These are phyloP conservation scores for Phialemoniopsis sp. DNA, from an alignment of 2,329 filamentous ascomycete genomes.

Conservation along the genomic window DNA sequence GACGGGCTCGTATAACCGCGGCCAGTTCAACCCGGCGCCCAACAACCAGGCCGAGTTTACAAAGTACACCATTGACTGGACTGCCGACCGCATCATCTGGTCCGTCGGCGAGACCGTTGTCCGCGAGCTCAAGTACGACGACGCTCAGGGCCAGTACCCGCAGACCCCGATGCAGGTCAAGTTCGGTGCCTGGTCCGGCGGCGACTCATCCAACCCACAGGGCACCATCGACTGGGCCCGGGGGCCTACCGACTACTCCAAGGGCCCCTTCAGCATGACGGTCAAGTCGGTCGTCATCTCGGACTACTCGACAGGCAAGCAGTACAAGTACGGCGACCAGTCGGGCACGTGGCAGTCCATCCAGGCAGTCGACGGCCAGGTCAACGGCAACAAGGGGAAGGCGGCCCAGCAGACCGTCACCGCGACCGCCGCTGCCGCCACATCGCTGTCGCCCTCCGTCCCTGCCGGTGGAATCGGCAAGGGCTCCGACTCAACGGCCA, in stretches of 20 bases:
- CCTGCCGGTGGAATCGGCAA: constrained; percentile 66
- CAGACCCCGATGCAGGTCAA: constrained; percentile 95
- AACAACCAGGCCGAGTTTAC: constrained; percentile 73
- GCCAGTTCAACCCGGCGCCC: constrained; percentile 68
- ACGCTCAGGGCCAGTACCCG: constrained; percentile 76
- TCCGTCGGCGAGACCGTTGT: constrained; percentile 74
- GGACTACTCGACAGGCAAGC: constrained; percentile 88
- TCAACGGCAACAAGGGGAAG: constrained; percentile 65
- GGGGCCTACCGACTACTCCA: constrained; percentile 76
- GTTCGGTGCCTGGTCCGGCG: constrained; percentile 88
- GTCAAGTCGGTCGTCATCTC: constrained; percentile 72
- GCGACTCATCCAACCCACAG: constrained; percentile 71
- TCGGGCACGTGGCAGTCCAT: constrained; percentile 82
- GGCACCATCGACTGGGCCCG: constrained; percentile 91
- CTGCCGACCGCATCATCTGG: constrained; percentile 79
- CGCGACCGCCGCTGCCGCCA: constrained; percentile 57
- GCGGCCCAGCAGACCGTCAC: constrained; percentile 47
- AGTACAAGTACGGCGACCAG: constrained; percentile 78
- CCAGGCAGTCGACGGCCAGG: constrained; percentile 67
- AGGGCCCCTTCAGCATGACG: constrained; percentile 83
- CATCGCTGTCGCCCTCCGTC: constrained; percentile 58
- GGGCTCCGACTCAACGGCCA: constrained; percentile 44
- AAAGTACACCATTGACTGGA: constrained; percentile 93
- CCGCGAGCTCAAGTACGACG: constrained; percentile 66
- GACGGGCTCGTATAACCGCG: constrained; percentile 81